Conservation (phyloP, 2,329 filamentous ascomycete species). For the Trichoderma aggressivum region DNA sequence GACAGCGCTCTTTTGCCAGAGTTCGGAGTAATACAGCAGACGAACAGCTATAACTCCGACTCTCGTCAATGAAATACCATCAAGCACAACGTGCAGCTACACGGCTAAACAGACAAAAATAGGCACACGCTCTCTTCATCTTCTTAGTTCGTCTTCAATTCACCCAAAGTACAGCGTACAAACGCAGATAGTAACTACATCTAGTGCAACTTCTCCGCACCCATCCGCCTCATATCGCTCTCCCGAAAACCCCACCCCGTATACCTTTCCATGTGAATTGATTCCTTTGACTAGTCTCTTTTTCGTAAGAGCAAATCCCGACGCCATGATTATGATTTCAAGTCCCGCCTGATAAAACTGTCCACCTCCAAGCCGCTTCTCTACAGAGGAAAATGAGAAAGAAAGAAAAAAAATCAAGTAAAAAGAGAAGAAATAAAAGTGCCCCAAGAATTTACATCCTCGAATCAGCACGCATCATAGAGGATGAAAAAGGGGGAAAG, state of each 20-base stretch:
- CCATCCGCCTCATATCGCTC: slow-evolving; percentile 1
- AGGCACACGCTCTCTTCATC: neutral
- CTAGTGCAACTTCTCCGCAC: neutral
- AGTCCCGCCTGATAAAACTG: slow-evolving; percentile 33
- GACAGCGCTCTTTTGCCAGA: neutral
- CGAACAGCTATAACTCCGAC: neutral
- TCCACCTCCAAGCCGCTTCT: slow-evolving; percentile 21
- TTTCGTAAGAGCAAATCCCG: slow-evolving; percentile 18
- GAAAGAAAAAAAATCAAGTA: neutral
- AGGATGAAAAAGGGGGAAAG: slow-evolving; percentile 10
- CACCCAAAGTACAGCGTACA: neutral
- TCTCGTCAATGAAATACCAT: neutral
- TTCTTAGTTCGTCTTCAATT: neutral
- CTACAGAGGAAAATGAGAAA: neutral
- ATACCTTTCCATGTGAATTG: slow-evolving; percentile 2
- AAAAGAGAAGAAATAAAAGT: neutral
- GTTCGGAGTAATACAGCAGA: neutral
- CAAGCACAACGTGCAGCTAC: neutral
- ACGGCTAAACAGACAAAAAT: neutral
- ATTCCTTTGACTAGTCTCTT: neutral
- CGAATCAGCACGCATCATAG: neutral
- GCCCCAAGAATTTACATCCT: neutral
- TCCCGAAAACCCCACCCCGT: neutral
- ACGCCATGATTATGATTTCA: slow-evolving; percentile 29
- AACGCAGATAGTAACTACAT: neutral